Base-by-base conservation (phyloP, 805 yeast genomes). In the Grigorovia yakushimaensis region DNA sequence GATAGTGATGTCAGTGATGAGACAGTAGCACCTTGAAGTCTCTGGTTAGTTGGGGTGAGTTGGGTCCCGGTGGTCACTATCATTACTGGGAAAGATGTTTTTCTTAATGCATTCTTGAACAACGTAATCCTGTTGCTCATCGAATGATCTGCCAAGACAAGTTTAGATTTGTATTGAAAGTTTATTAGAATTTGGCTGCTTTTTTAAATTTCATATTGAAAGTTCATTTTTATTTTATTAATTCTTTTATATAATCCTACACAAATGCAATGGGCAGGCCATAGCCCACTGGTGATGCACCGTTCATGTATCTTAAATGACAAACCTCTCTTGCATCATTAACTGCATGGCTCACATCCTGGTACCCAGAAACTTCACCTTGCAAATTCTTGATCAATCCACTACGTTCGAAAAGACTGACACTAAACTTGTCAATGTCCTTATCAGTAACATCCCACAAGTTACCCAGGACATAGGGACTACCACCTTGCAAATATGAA, bases 401-500 rank as follows among this genome's bases (percentile, higher is more conserved):
- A 82, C 93, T 82, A 50, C 72, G 69, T 2, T 73, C 72, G 53
- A 93, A 74, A 37, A 86, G 61, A 2, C 76, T 68, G 9, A 73
- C 50, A 21, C 87, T 82, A 55, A 89, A 88, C 55, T 73, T 74
- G 64, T 93, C 98, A 44, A 88, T 86, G 62, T 93, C 99, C 54
- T 85, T 88, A 64, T 93, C 98, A 0, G 98, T 93, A 4, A 93
- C 97, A 63, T 88, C 96, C 98, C 98, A 93, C 48, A 93, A 65
- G 57, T 87, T 88, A 0, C 87, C 96, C 36, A 93, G 67, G 1
- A 88, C 73, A 79, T 84, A 73, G 0, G 95, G 93, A 43, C 87
- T 77, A 0, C 95, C 95, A 20, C 88, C 93, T 9, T 76, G 68
- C 23, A 93, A 62, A 71, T 88, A 88, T 44, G 84, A 79, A 54